Conservation (phyloP, 2,329 filamentous ascomycete species). For the Boeremia lycopersici region DNA sequence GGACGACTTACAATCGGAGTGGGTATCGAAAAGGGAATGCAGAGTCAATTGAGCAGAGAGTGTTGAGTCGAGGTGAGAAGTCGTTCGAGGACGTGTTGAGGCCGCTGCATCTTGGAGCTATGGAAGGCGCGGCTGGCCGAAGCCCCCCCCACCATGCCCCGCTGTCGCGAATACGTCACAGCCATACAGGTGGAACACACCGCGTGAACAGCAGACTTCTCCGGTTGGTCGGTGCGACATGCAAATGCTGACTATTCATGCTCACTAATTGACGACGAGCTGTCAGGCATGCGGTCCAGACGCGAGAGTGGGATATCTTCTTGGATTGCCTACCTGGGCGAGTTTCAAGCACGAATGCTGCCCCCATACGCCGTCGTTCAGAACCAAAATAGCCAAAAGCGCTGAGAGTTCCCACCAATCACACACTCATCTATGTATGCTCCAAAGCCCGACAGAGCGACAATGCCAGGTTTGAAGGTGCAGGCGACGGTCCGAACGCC, state of each 20-base stretch:
- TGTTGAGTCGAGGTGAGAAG: conserved; percentile 9
- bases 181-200: conserved; percentile 16
- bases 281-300: background rate
- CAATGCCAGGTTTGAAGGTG: conserved; percentile 8
- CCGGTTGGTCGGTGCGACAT: conserved; percentile 31
- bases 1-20: conserved; percentile 17
- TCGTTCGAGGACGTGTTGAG: conserved; percentile 16
- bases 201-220: conserved; percentile 17
- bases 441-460: conserved; percentile 26
- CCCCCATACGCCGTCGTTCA: conserved; percentile 42
- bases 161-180: conserved; percentile 29
- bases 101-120: conserved; percentile 16
- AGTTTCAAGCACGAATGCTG: conserved; percentile 42
- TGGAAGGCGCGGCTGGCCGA: conserved; percentile 28
- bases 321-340: conserved; percentile 39
- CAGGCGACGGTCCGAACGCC: conserved; percentile 27
- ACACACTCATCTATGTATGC: conserved; percentile 30
- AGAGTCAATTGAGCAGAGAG: conserved; percentile 17
- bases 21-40: conserved; percentile 18
- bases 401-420: conserved; percentile 35
- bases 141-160: conserved; percentile 15
- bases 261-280: conserved; percentile 30
- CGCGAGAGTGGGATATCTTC: conserved; percentile 38
- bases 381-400: conserved; percentile 37
- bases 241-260: conserved; percentile 21